Base-by-base conservation (phyloP, 345 rosid species). In the Anacardium occidentale region DNA sequence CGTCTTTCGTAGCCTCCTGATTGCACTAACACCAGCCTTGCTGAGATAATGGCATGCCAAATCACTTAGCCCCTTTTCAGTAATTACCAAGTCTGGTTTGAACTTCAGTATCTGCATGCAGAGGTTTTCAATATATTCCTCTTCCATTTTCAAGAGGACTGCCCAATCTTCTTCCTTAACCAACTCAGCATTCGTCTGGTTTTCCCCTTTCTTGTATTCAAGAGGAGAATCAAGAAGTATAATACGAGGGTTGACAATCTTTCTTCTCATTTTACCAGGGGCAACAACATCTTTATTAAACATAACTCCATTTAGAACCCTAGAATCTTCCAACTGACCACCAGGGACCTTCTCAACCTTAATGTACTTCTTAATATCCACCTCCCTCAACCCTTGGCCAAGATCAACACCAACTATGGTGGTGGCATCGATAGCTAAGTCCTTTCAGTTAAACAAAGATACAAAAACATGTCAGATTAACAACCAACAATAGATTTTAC, bases 191-290 rank as follows among this genome's bases (percentile, higher is more conserved):
- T 92, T 94, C 67, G 98, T 94, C 78, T 94, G 98, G 84, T 90
- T 94, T 87, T 94, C 98, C 15, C 98, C 98, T 74, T 94, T 94
- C 83, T 94, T 94, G 87, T 94, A 92, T 86, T 94, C 98, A 48
- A 94, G 87, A 17, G 98, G 97, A 56, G 85, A 88, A 71, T 94
- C 97, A 59, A 92, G 95, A 75, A 94, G 97, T 67, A 92, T 87
- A 73, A 94, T 77, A 7, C 97, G 92, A 3, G 98, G 98, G 29
- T 87, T 86, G 65, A 83, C 78, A 42, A 94, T 92, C 89, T 89
- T 94, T 79, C 98, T 86, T 79, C 85, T 94, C 98, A 94, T 92
- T 85, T 94, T 94, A 8, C 97, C 98, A 24, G 98, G 98, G 61
- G 91, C 92, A 65, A 94, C 91, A 63, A 94, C 95, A 73, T 92